Base-by-base conservation (phyloP, 2,329 filamentous ascomycete species). In the Phialocephala subalpina region DNA sequence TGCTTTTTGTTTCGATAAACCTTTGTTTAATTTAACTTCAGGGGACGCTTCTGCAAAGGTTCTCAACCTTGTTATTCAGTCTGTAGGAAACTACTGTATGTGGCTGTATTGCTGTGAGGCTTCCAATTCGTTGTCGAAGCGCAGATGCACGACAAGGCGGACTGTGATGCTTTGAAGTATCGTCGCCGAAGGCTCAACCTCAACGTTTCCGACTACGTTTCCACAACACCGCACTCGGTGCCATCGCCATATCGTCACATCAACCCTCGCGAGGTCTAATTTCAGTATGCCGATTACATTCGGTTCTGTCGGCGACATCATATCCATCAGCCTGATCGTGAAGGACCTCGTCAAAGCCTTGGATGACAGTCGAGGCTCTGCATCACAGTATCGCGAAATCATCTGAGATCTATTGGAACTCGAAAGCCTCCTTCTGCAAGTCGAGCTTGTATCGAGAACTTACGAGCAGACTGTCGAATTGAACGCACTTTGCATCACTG, bases 351-450 rank as follows among this genome's bases (percentile, higher is more conserved):
- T 77, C 22, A 63, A 70, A 8, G 70, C 73, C 1, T 73, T 79
- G 3, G 69, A 78, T 47, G 66, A 74, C 20, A 68, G 59, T 35
- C 68, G 73, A 3, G 77, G 78, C 25, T 73, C 76, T 12, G 60
- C 70, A n/a, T 65, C 72, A 11, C 73, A 78, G 42, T 78, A 76
- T 58, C 74, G 72, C 20, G 70, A 72, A 22, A 25, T 77, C 0
- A 65, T 72, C 0, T 62, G 68, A 3, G 74, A 78, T 38, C 71
- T 79, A 1, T 73, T 67, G 62, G 35, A 61, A 11, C 38, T 75
- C 3, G 69, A 73, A 7, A 38, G 66, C 22, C 59, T 63, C 5
- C 47, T 70, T 16, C 58, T 71, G 5, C 55, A 70, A 40, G 66
- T 71, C 12, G 64, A 69, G 2, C 1, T 56, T 4, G 45, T 70